These are phyloP conservation scores for Mycena capillaripes DNA, from an alignment of 768 basidiomycete genomes.

Conservation along the genomic window DNA sequence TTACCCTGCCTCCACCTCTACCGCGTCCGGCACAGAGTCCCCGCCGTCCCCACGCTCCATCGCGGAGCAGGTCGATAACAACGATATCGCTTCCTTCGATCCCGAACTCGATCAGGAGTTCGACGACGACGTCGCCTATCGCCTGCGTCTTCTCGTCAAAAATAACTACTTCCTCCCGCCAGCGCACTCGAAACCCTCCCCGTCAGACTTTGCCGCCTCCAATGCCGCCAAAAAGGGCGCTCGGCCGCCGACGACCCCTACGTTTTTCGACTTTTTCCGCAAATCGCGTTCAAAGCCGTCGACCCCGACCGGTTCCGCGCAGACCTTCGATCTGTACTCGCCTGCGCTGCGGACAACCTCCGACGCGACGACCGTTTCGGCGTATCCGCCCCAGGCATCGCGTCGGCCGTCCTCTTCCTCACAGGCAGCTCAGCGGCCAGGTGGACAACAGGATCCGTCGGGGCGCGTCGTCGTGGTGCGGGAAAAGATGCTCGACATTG, in stretches of 20 bases:
- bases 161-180: conserved; percentile 93
- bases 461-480: conserved; percentile 87
- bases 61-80: conserved; percentile 55
- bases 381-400: conserved; percentile 50
- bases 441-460: conserved; percentile 52
- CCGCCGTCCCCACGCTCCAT: conserved; percentile 74
- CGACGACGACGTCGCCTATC: conserved; percentile 88
- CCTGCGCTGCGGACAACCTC: conserved; percentile 76
- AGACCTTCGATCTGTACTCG: conserved; percentile 51
- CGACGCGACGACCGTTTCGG: conserved; percentile 69
- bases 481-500: conserved; percentile 83
- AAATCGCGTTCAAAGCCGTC: conserved; percentile 69
- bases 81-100: conserved; percentile 62
- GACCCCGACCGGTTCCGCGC: conserved; percentile 57
- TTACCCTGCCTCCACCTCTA: conserved; percentile 82
- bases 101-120: conserved; percentile 67
- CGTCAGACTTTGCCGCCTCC: conserved; percentile 77
- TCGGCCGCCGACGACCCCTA: conserved; percentile 57
- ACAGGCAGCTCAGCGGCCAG: conserved; percentile 53
- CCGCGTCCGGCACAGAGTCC: conserved; percentile 74
- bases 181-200: conserved; percentile 85
- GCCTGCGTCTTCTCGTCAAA: conserved; percentile 85
- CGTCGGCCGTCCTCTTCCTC: conserved; percentile 55
- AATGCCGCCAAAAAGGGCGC: conserved; percentile 61
- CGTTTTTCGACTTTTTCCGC: conserved; percentile 81